phyloP scores from a whole-genome alignment of 1,284 basidiomycete species.

The Fomitopsis betulina region DNA sequence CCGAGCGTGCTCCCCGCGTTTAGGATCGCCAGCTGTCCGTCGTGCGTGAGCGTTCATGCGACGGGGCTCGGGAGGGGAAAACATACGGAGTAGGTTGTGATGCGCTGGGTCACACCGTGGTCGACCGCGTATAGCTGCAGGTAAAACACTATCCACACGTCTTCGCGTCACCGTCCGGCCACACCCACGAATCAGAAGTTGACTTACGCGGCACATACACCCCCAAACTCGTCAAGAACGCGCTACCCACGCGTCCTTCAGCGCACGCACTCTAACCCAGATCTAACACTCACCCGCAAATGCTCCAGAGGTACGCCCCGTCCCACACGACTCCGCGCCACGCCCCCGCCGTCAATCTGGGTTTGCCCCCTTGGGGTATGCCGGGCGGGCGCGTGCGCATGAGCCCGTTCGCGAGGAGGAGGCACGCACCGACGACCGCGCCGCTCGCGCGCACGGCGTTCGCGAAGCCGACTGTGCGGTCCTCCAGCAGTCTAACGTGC shows the following conservation, averaged over 20 bases:
- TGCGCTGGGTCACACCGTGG: slow-evolving; percentile 33
- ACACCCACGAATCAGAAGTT: background rate
- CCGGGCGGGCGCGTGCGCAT: slow-evolving; percentile 37
- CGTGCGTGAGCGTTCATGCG: too few relatives aligned
- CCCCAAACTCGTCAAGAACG: slow-evolving; percentile 27
- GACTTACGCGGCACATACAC: slow-evolving; percentile 36
- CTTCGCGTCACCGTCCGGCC: slow-evolving; percentile 2
- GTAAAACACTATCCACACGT: slow-evolving; percentile 41
- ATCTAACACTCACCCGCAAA: slow-evolving; percentile 35
- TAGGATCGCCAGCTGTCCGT: slow-evolving; percentile 32
- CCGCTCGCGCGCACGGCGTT: slow-evolving; percentile 50
- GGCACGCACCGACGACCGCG: slow-evolving; percentile 27
- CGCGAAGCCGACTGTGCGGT: slow-evolving; percentile 50
- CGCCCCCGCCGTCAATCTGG: background rate
- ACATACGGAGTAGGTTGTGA: slow-evolving; percentile 48
- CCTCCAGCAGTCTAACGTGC: slow-evolving; percentile 28
- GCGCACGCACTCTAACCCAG: slow-evolving; percentile 25
- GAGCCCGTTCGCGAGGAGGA: slow-evolving; percentile 25
- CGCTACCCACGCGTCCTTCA: slow-evolving; percentile 24
- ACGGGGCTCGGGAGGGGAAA: background rate
- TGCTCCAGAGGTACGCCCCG: slow-evolving; percentile 38
- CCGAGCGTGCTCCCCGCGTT: slow-evolving; percentile 46
- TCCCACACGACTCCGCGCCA: slow-evolving; percentile 32
- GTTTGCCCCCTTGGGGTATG: too few relatives aligned
- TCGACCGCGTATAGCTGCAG: slow-evolving; percentile 46